phyloP scores from a whole-genome alignment of 305 asterid genomes.

The Nicotiana rustica region DNA sequence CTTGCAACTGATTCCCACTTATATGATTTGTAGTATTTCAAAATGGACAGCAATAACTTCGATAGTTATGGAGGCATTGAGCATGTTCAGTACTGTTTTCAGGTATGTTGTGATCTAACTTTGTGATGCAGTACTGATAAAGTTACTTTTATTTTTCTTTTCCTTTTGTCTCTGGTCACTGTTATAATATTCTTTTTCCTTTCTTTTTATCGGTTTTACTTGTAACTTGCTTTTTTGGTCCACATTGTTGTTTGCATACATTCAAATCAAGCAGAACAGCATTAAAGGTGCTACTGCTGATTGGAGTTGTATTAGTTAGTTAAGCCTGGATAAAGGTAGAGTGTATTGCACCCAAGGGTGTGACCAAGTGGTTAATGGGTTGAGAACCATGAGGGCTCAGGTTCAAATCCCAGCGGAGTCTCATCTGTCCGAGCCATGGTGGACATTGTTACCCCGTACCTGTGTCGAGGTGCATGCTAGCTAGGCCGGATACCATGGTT shows the following conservation, averaged over 20 bases:
- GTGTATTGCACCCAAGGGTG: background rate
- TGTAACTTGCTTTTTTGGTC: constrained; percentile 12
- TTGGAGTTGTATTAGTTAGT: background rate
- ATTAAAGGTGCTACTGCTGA: constrained; percentile 19
- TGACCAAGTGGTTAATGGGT: no score
- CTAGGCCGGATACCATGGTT: no score
- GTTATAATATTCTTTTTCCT: constrained; percentile 15
- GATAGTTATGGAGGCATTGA: constrained; percentile 83
- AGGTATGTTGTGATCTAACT: constrained; percentile 55
- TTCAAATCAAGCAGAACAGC: constrained; percentile 26
- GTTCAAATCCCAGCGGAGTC: no score
- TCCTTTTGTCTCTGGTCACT: constrained; percentile 21
- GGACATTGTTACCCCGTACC: no score
- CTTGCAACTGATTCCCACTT: constrained; percentile 35
- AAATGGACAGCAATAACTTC: constrained; percentile 84
- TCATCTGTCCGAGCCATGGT: no score
- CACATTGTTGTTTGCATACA: background rate
- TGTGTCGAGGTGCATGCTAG: background rate
- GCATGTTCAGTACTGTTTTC: constrained; percentile 90
- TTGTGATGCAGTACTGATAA: constrained; percentile 30
- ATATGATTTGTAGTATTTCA: constrained; percentile 70
- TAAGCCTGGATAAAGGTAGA: constrained; percentile 22
- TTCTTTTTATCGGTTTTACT: background rate
- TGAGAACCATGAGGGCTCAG: no score
- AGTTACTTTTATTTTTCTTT: background rate